A percentile compares a stretch with the other conserved stretches of the same genome.
These are phyloP conservation scores for Meripilus lineatus DNA, from an alignment of 1,284 basidiomycete genomes.

Conservation along the genomic window DNA sequence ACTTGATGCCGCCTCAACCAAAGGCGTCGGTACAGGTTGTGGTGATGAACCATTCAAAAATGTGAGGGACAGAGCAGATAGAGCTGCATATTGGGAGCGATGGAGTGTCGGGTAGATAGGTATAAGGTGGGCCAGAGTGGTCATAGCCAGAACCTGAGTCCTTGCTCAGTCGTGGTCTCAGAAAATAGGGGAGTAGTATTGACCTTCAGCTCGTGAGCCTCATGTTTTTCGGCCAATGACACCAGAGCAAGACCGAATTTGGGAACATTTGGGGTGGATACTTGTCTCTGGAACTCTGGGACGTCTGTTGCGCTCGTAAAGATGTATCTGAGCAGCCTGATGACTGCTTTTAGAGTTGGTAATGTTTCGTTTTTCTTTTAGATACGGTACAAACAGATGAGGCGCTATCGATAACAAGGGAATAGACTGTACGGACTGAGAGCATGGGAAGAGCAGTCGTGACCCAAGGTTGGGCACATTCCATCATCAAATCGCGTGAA, in stretches of 20 bases:
- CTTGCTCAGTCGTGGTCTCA: not conserved
- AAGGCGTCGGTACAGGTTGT: conserved; percentile 30
- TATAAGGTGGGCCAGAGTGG: conserved; percentile 52
- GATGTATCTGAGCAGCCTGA: conserved; percentile 55
- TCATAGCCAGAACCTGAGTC: conserved; percentile 45
- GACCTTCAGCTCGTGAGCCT: conserved; percentile 51
- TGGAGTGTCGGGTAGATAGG: conserved; percentile 62
- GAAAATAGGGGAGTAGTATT: conserved; percentile 3
- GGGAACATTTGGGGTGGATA: conserved; percentile 62
- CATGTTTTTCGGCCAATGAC: conserved; percentile 45
- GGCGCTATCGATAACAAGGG: conserved; percentile 13
- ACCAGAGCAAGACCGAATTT: conserved; percentile 63
- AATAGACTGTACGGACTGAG: conserved; percentile 47
- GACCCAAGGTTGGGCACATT: conserved; percentile 68
- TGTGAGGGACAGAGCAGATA: conserved; percentile 49
- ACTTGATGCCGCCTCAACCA: conserved; percentile 47
- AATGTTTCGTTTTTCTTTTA: conserved; percentile 61
- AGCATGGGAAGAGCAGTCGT: conserved; percentile 57
- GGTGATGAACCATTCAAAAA: conserved; percentile 52
- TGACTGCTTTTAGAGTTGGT: conserved; percentile 52
- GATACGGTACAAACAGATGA: conserved; percentile 18
- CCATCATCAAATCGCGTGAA: conserved; percentile 57
- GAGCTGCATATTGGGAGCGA: conserved; percentile 42
- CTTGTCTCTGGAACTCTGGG: conserved; percentile 73
- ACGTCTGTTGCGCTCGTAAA: conserved; percentile 53